phyloP scores from a whole-genome alignment of 768 basidiomycete genomes.

The Rhizopogon vesiculosus region DNA sequence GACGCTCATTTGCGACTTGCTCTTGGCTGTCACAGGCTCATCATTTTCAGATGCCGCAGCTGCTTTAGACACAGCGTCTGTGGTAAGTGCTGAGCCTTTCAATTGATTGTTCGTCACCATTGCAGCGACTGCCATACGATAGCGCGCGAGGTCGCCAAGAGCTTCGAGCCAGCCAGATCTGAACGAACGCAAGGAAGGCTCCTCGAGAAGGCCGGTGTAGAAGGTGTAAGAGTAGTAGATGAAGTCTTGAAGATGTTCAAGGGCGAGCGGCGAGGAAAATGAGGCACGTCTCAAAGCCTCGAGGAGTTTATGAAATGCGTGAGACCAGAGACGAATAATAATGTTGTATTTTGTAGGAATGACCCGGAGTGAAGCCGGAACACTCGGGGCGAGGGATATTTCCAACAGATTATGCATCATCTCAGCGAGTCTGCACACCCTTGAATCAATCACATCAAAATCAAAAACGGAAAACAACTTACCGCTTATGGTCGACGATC shows the following conservation, averaged over 20 bases:
- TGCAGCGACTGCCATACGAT: constrained; percentile 93
- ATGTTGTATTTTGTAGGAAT: constrained; percentile 96
- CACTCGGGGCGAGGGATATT: constrained; percentile 79
- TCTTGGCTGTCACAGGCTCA: constrained; percentile 28
- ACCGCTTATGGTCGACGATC: constrained; percentile 83
- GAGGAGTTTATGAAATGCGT: constrained; percentile 85
- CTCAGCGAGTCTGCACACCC: constrained; percentile 72
- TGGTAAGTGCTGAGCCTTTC: constrained; percentile 42
- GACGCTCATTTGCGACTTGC: constrained; percentile 23
- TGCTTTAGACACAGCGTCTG: constrained; percentile 50
- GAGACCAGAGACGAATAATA: constrained; percentile 88
- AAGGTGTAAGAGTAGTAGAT: constrained; percentile 95
- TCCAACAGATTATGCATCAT: constrained; percentile 84
- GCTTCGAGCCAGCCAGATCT: constrained; percentile 92
- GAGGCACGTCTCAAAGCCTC: constrained; percentile 87
- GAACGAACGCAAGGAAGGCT: constrained; percentile 64
- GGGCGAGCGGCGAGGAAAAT: constrained; percentile 54
- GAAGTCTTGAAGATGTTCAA: constrained; percentile 92
- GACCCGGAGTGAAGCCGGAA: constrained; percentile 84
- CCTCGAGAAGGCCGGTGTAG: constrained; percentile 86
- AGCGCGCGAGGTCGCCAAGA: constrained; percentile 92
- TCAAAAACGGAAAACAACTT: constrained; percentile 23
- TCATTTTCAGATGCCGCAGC: constrained; percentile 25
- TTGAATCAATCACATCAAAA: constrained; percentile 5
- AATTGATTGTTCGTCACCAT: constrained; percentile 56